A percentile compares a stretch with the other conserved stretches of the same genome.
Conservation (phyloP, 2,329 filamentous ascomycete genomes). For the Aspergillus floridensis region DNA sequence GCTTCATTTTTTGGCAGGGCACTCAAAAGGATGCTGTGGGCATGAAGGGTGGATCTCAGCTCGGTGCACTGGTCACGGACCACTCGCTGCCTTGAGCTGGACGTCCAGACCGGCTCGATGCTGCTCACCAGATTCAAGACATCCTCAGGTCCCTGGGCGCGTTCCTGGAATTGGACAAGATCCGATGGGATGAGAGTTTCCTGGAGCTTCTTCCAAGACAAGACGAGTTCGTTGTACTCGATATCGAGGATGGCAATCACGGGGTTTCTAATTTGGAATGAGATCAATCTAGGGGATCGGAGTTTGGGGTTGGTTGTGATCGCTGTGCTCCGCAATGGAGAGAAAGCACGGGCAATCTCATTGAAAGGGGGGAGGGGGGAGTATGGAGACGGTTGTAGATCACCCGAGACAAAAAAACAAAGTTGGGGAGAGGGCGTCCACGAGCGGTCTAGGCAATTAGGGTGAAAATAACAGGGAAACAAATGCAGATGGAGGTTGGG, state of each 20-base stretch:
- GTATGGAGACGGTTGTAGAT: slow-evolving; percentile 11
- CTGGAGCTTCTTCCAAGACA: slow-evolving; percentile 37
- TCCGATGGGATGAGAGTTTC: slow-evolving; percentile 28
- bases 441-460: background rate
- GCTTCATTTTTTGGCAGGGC: slow-evolving; percentile 27
- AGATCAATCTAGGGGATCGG: background rate
- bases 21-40: slow-evolving; percentile 27
- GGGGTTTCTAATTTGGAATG: slow-evolving; percentile 21
- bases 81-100: slow-evolving; percentile 25
- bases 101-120: slow-evolving; percentile 29
- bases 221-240: slow-evolving; percentile 38
- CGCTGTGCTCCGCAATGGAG: background rate
- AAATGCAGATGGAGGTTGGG: background rate
- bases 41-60: slow-evolving; percentile 29
- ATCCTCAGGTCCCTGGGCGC: slow-evolving; percentile 29
- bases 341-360: background rate
- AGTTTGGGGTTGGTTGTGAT: background rate
- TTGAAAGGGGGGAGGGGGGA: background rate
- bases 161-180: slow-evolving; percentile 29
- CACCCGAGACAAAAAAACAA: slow-evolving; percentile 8
- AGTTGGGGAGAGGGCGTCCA: slow-evolving; percentile 1
- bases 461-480: background rate
- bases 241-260: slow-evolving; percentile 36
- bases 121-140: slow-evolving; percentile 26
- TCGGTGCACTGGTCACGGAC: slow-evolving; percentile 29